Evolutionary conservation across 768 basidiomycete species (phyloP).

Genomic region (Psilocybe azurescens): DNA sequence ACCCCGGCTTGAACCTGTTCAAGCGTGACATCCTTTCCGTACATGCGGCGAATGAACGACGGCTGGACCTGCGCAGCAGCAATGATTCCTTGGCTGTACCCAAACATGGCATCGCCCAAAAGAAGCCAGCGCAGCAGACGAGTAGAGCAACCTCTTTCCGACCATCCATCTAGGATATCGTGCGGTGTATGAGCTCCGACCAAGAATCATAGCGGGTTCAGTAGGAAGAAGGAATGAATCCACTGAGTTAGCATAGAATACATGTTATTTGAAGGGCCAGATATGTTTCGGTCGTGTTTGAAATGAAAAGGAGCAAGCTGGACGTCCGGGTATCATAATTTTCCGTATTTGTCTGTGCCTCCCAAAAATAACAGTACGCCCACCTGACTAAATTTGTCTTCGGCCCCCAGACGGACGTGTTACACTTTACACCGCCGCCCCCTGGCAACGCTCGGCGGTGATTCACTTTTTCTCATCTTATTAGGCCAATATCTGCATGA

Average conservation of each 20-base stretch:
- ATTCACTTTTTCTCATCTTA: background rate
- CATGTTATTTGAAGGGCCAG: background rate
- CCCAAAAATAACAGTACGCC: constrained; percentile 7
- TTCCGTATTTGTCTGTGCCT: constrained; percentile 1
- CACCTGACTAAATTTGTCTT: constrained; percentile 30
- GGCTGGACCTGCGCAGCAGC: constrained; percentile 58
- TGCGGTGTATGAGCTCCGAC: constrained; percentile 37
- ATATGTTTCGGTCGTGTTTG: background rate
- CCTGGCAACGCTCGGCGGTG: background rate
- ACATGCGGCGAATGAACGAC: constrained; percentile 55
- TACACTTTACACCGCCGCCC: background rate
- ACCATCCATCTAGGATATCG: constrained; percentile 60
- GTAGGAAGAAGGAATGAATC: constrained; percentile 5
- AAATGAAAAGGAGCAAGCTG: background rate
- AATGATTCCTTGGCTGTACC: constrained; percentile 59
- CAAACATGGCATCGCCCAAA: constrained; percentile 63
- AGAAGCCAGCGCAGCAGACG: constrained; percentile 57
- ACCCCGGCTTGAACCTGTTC: constrained; percentile 46
- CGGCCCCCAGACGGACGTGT: constrained; percentile 15
- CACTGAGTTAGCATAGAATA: constrained; percentile 19
- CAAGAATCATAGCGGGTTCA: constrained; percentile 11
- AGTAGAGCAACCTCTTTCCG: constrained; percentile 52
- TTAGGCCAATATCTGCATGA: background rate
- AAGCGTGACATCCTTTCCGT: constrained; percentile 48
- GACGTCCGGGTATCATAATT: background rate